phyloP scores from a whole-genome alignment of 345 rosid species.

The Citrus inodora region DNA sequence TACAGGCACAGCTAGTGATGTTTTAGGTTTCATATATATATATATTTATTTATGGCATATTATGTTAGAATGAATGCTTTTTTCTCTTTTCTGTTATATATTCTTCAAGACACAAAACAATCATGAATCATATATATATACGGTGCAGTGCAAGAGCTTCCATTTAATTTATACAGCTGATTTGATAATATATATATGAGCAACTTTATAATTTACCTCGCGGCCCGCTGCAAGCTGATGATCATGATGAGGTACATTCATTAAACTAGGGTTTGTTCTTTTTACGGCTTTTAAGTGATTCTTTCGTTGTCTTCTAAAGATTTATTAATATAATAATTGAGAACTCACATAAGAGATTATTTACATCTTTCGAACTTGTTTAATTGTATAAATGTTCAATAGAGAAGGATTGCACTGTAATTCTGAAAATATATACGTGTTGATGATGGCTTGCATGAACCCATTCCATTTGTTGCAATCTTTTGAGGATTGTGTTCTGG shows the following conservation, averaged over 20 bases:
- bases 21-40: neutral
- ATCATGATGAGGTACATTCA: neutral
- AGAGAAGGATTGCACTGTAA: neutral
- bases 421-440: neutral
- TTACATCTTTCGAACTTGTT: no score
- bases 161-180: neutral
- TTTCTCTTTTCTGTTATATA: neutral
- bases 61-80: constrained; percentile 7
- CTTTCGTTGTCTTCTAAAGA: neutral
- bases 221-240: neutral
- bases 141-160: constrained; percentile 3
- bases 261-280: constrained; percentile 10
- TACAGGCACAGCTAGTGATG: constrained; percentile 6
- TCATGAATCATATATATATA: neutral
- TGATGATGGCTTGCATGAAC: neutral
- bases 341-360: no score
- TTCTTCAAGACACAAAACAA: constrained; percentile 8
- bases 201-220: neutral
- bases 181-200: neutral
- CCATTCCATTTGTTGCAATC: neutral
- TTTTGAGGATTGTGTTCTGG: neutral
- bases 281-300: neutral
- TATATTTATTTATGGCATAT: neutral
- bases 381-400: neutral
- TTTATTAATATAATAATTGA: no score